Conservation (phyloP, 768 basidiomycete species). For the Rhizopogon vesiculosus region DNA sequence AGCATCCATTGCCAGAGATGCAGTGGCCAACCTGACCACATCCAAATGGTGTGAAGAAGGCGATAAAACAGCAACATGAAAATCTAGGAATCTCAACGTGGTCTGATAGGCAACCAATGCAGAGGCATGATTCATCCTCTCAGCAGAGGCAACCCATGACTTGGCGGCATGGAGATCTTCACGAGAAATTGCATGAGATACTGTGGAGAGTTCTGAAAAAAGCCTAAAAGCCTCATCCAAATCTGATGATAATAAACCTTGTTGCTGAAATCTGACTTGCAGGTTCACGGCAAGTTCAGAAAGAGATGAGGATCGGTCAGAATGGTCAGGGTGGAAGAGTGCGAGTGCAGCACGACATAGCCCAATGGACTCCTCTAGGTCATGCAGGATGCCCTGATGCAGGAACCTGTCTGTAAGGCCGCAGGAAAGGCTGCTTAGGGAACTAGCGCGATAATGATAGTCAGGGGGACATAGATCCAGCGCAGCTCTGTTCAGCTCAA, state of each 20-base stretch:
- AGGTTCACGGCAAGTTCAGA: neutral
- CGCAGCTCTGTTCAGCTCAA: neutral
- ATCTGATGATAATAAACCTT: neutral
- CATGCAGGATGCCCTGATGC: too few relatives aligned
- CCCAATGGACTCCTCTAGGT: too few relatives aligned
- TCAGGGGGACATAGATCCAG: neutral
- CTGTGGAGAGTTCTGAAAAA: neutral
- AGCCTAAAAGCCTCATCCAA: neutral
- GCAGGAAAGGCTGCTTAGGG: too few relatives aligned
- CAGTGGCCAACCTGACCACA: neutral
- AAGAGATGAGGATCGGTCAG: neutral
- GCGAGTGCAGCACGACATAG: too few relatives aligned
- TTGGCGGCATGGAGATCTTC: neutral
- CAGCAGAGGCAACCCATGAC: neutral
- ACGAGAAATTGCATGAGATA: neutral
- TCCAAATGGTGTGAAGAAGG: neutral
- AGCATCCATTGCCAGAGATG: slow-evolving; percentile 15
- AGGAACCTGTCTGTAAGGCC: too few relatives aligned
- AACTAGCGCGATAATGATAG: too few relatives aligned
- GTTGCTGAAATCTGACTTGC: neutral
- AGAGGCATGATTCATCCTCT: neutral
- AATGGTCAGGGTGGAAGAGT: neutral
- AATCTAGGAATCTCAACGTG: neutral
- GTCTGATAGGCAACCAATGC: neutral
- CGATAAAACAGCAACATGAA: neutral